Base-by-base conservation (phyloP, 2,329 filamentous ascomycete genomes). In the Microcera coccophila region DNA sequence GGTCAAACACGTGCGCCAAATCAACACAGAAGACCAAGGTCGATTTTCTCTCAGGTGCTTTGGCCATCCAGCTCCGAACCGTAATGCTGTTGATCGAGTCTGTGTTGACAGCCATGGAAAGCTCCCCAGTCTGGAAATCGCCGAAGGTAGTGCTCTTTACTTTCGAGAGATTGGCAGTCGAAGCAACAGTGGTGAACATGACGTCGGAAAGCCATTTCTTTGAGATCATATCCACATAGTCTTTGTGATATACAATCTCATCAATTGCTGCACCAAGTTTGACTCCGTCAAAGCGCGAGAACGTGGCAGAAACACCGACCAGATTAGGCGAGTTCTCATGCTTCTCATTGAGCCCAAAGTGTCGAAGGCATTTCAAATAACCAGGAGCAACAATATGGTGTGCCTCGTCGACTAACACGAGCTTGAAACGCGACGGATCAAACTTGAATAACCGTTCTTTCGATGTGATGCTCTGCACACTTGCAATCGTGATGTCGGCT, bases 1-100 rank as follows among this genome's bases (percentile, higher is more conserved):
- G 69, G 31, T 79, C 81, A 2, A 74, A 70, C 8, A 96, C 86
- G 63, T 98, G 93, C 12, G 78, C 79, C 15, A 96, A 71, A 62
- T 98, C 90, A 10, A 96, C 91, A 58, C 93, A 97, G 62, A 98
- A 98, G 0, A 91, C 87, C 16, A 98, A 71, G 0, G 93, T 97
- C 0, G 91, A 95, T 57, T 85, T 86, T 31, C 91, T 77, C 11
- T 72, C 78, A 4, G 68, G 58, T 1, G 88, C 89, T 61, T 87
- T 90, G 10, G 84, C 79, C 52, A 90, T 70, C 93, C 93, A 98
- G 26, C 88, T 82, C 31, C 86, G 81, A 29, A 97, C 83, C 0
- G 88, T 90, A 29, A 95, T 78, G 10, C 90, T 81, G 60, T 97
- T 98, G 49, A 84, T 81, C 42, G 82, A 73, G 1, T 80, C 71